Base-by-base conservation (phyloP, 495 filamentous ascomycete genomes). In the Tuber calosporum region DNA sequence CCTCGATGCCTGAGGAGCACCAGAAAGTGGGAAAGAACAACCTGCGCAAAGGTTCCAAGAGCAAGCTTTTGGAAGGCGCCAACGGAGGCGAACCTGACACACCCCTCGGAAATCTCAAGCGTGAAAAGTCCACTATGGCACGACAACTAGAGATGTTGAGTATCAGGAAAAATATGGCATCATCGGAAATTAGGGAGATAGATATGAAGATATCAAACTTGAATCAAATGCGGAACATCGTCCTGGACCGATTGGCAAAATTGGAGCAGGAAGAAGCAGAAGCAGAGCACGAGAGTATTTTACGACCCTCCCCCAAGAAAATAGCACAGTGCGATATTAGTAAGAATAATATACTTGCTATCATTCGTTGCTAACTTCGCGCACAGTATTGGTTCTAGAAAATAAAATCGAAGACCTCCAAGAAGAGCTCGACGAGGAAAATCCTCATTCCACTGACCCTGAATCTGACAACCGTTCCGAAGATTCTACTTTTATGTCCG, bases 121-220 rank as follows among this genome's bases (percentile, higher is more conserved):
- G 89, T 77, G 92, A 96, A 77, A 90, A 92, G 80, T 85, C 89
- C 67, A 83, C 86, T 68, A 84, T 97, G 82, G 89, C 88, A 81
- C 92, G 93, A 79, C 87, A 92, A 67, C 82, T 99, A 70, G 94
- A 98, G 79, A 92, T 96, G 90, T 90, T 97, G 84, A 86, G 90
- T 17, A 87, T 99, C 58, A 88, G 96, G 71, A 99, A 98, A 82
- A 97, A 97, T 76, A 97, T 99, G 95, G 93, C 93, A 81, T 94
- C 93, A 79, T 88, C 92, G 73, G 95, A 99, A 82, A 98, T 99
- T 68, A 89, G 89, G 62, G 95, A 99, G 81, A 96, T 99, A 69
- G 95, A 99, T 82, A 93, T 90, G 83, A 99, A 98, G 83, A 93
- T 99, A 53, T 87, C 93, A 42, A 99, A 98, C 82, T 84, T 98